Conservation (phyloP, 129 eudicot genomes). For the Flaveria trinervia region DNA sequence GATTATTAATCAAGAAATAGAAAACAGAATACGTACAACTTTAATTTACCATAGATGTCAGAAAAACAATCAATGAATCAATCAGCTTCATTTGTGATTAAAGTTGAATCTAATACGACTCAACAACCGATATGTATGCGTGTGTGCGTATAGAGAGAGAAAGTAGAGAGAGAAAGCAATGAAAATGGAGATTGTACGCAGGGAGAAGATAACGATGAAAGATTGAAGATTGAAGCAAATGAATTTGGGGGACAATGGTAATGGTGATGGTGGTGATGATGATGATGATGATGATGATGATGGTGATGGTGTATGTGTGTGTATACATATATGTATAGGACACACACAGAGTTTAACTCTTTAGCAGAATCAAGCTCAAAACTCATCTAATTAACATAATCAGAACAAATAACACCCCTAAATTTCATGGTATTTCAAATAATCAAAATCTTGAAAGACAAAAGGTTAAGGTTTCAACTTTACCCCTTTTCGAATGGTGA, state of each 20-base stretch:
- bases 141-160: constrained; percentile 5
- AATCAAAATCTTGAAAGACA: neutral
- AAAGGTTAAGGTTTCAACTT: constrained; percentile 6
- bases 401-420: neutral
- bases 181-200: constrained; percentile 18
- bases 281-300: too few species aligned
- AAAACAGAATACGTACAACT: constrained; percentile 24
- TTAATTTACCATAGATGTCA: constrained; percentile 17
- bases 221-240: constrained; percentile 16
- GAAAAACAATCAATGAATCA: constrained; percentile 28
- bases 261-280: too few species aligned
- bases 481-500: constrained; percentile 5
- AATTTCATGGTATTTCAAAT: neutral
- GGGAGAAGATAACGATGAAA: constrained; percentile 35
- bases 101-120: constrained; percentile 38
- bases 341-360: too few species aligned
- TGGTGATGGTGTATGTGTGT: constrained; percentile 21
- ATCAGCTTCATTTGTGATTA: constrained; percentile 23
- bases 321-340: neutral
- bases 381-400: neutral
- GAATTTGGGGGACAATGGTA: constrained; percentile 27
- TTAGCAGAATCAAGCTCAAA: too few species aligned
- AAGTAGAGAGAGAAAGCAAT: constrained; percentile 9
- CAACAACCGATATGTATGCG: constrained; percentile 28
- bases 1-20: constrained; percentile 22